phyloP scores from a whole-genome alignment of 2,329 filamentous ascomycete species.

The Trichoderma asperellum region DNA sequence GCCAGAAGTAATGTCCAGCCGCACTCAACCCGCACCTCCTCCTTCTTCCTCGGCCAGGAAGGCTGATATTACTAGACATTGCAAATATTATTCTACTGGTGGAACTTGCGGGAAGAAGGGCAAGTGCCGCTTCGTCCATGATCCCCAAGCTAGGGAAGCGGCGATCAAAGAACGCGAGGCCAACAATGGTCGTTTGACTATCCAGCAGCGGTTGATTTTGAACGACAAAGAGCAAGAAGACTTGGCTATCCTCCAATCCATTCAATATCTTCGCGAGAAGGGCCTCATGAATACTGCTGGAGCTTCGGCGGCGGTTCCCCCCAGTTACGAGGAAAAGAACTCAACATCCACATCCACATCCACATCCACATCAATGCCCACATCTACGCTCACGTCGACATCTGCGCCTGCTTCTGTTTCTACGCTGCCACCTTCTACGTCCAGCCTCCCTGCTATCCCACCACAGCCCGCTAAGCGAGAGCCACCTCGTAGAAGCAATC shows the following conservation, averaged over 20 bases:
- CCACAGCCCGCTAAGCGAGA: constrained; percentile 43
- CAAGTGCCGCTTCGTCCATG: constrained; percentile 75
- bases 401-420: constrained; percentile 19
- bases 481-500: constrained; percentile 42
- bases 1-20: constrained; percentile 62
- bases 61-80: constrained; percentile 66
- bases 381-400: constrained; percentile 2
- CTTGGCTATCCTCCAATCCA: constrained; percentile 66
- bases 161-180: constrained; percentile 66
- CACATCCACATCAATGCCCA: background rate
- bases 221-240: constrained; percentile 73
- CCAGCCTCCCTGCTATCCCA: constrained; percentile 46
- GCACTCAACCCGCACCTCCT: constrained; percentile 40
- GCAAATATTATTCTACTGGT: constrained; percentile 72
- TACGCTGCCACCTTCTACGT: constrained; percentile 33
- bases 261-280: constrained; percentile 66
- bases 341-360: constrained; percentile 24
- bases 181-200: constrained; percentile 67
- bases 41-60: constrained; percentile 55
- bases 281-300: constrained; percentile 51
- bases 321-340: constrained; percentile 32
- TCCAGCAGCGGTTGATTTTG: constrained; percentile 66
- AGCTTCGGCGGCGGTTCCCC: constrained; percentile 28
- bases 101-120: constrained; percentile 72
- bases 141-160: constrained; percentile 64